Evolutionary conservation across 192 early-diverging fungal species (phyloP).

Genomic region (Spizellomyces punctatus): DNA sequence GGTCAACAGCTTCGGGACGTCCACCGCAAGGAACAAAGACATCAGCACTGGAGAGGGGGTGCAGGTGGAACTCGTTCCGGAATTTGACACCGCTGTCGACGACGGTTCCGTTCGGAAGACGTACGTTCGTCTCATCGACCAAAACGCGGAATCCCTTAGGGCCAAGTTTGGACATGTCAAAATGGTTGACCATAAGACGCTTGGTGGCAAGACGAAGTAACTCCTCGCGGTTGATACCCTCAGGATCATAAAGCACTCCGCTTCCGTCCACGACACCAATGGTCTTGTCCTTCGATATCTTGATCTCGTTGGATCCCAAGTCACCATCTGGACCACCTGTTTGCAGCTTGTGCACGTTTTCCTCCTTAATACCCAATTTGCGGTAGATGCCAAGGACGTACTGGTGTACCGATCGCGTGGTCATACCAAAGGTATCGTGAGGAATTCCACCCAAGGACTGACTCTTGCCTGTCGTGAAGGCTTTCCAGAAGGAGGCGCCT

Average conservation of each 20-base stretch:
- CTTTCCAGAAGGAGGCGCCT: slow-evolving; percentile 97
- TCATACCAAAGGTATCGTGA: slow-evolving; percentile 98
- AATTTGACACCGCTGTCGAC: slow-evolving; percentile 89
- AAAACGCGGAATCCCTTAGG: slow-evolving; percentile 91
- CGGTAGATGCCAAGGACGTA: slow-evolving; percentile 96
- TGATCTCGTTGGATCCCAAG: slow-evolving; percentile 98
- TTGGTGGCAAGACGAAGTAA: slow-evolving; percentile 79
- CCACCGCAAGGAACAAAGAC: slow-evolving; percentile 99
- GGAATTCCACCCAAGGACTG: slow-evolving; percentile 94
- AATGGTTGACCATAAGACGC: slow-evolving; percentile 88
- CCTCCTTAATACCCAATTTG: slow-evolving; percentile 66
- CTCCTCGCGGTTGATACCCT: slow-evolving; percentile 90
- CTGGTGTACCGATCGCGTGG: slow-evolving; percentile 97
- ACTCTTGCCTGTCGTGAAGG: slow-evolving; percentile 98
- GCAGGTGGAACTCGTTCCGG: slow-evolving; percentile 97
- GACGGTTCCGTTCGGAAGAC: slow-evolving; percentile 83
- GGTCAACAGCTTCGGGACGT: slow-evolving; percentile 94
- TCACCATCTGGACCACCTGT: slow-evolving; percentile 99
- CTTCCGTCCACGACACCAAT: slow-evolving; percentile 95
- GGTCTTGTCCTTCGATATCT: slow-evolving; percentile 96
- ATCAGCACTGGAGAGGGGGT: slow-evolving; percentile 75
- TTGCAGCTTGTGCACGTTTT: slow-evolving; percentile 86
- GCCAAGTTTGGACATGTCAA: slow-evolving; percentile 80
- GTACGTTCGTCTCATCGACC: slow-evolving; percentile 89
- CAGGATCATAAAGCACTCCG: slow-evolving; percentile 91